Percentiles rank a stretch among this genome's conserved stretches.
Evolutionary conservation across 2,329 filamentous ascomycete species (phyloP).

Genomic region (Trichoderma atrobrunneum): DNA sequence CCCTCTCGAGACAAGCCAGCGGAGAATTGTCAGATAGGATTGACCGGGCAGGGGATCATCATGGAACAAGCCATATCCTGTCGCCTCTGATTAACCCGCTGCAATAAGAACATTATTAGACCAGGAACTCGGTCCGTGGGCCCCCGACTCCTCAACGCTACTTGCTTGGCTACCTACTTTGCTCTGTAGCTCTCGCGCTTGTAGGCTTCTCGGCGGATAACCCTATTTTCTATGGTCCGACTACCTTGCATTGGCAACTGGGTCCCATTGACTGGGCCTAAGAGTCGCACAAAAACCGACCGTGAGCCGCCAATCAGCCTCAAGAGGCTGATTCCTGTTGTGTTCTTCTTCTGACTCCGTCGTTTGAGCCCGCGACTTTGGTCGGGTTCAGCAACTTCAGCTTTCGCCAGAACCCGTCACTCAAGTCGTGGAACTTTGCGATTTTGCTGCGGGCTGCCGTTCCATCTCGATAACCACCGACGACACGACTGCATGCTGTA

Average conservation of each 20-base stretch:
- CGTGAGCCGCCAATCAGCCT: constrained; percentile 41
- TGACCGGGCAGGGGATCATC: constrained; percentile 29
- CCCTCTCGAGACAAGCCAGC: constrained; percentile 29
- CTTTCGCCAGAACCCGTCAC: constrained; percentile 26
- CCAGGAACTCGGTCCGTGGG: constrained; percentile 37
- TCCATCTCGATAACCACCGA: constrained; percentile 43
- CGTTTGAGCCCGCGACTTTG: constrained; percentile 15
- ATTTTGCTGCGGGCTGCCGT: constrained; percentile 46
- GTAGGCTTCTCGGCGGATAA: constrained; percentile 29
- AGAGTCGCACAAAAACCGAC: constrained; percentile 52
- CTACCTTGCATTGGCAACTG: constrained; percentile 42
- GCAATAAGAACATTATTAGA: constrained; percentile 26
- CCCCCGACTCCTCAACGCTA: constrained; percentile 16
- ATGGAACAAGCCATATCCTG: constrained; percentile 29
- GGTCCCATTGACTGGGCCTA: constrained; percentile 35
- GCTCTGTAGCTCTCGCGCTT: constrained; percentile 5
- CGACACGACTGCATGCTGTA: constrained; percentile 50
- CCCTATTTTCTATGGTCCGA: constrained; percentile 41
- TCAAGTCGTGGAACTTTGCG: constrained; percentile 32
- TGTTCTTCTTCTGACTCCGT: constrained; percentile 31
- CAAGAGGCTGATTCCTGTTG: constrained; percentile 29
- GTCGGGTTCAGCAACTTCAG: constrained; percentile 24
- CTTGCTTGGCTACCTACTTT: neutral
- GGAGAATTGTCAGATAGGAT: constrained; percentile 38
- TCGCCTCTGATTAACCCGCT: constrained; percentile 32